phyloP scores from a whole-genome alignment of 1,284 basidiomycete genomes.

The Papiliotrema nemorosa region DNA sequence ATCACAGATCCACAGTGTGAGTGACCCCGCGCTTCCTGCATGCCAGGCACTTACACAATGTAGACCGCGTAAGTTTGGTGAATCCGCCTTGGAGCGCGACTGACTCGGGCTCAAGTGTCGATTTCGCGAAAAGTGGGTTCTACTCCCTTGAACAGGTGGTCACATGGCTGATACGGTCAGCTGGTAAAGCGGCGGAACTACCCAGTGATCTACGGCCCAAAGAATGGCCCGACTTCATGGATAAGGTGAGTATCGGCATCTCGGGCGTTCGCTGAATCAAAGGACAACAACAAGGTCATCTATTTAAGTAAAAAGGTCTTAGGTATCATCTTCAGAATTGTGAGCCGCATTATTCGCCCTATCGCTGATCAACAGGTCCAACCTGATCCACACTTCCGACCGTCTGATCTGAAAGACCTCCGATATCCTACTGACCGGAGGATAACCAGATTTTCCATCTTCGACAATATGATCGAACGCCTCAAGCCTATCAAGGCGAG shows the following conservation, averaged over 20 bases:
- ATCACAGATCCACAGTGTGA: slow-evolving; percentile 40
- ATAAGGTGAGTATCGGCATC: slow-evolving; percentile 25
- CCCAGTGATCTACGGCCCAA: slow-evolving; percentile 24
- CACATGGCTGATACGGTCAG: slow-evolving; percentile 18
- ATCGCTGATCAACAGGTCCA: slow-evolving; percentile 21
- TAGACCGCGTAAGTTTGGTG: slow-evolving; percentile 32
- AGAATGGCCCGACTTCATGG: slow-evolving; percentile 49
- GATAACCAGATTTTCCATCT: slow-evolving; percentile 20
- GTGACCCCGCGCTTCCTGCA: slow-evolving; percentile 3
- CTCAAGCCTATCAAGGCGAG: slow-evolving; percentile 33
- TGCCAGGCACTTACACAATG: slow-evolving; percentile 13
- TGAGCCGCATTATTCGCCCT: slow-evolving; percentile 9
- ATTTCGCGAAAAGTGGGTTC: slow-evolving; percentile 48
- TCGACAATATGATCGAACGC: slow-evolving; percentile 20
- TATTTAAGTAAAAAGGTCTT: slow-evolving; percentile 39
- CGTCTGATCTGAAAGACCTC: slow-evolving; percentile 22
- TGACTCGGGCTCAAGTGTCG: slow-evolving; percentile 28
- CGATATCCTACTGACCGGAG: slow-evolving; percentile 24
- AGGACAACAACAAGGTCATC: slow-evolving; percentile 22
- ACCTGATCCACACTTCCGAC: slow-evolving; percentile 30
- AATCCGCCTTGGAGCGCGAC: slow-evolving; percentile 1
- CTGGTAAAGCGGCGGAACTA: slow-evolving; percentile 40
- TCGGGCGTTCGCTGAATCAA: neutral
- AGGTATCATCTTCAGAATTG: slow-evolving; percentile 42
- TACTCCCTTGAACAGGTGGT: neutral